Evolutionary conservation across 2,329 filamentous ascomycete species (phyloP), one percentile per base, ranked within the genome.

Genomic region (Proliferodiscus dingleyae): DNA sequence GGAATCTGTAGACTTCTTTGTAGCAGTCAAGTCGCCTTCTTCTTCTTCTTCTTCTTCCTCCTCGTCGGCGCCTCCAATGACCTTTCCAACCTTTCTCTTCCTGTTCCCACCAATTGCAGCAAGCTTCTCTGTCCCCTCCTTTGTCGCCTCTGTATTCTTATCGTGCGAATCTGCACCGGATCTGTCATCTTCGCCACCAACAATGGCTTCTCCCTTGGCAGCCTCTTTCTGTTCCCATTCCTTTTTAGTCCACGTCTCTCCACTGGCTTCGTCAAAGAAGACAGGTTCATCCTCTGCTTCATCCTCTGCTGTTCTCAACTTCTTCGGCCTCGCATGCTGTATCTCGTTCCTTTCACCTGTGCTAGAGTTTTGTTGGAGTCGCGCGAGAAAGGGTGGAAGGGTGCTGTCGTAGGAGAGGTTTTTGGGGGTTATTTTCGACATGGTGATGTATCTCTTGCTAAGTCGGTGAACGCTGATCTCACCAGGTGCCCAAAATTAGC

Each of bases 251-350:
- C 56, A 47, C 4, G 62, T 75, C 23, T 83, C 74, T 44, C 87
- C 84, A 40, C 80, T 85, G 4, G 77, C 72, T 61, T 89, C 86
- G 54, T 91, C 78, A 3, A 93, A 79, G 41, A 88, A 80, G 0
- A 88, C 73, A 0, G 87, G 87, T 40, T 74, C 83, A 63, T 91
- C 87, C 55, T 91, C 87, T 10, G 84, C 85, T 49, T 89, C 81
- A 32, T 83, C 82, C 55, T 83, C 81, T 48, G 70, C 78, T 13
- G 77, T 78, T 28, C 73, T 74, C 66, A 70, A 76, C 67, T 76
- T 47, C 52, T 60, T 59, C 65, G 39, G 72, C 22, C 64, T 54
- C 4, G 68, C n/a, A 16, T 51, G 43, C 11, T 37, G 38, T 34
- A 46, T 58, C 38, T 61, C 59, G 71, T 61, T 71, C 64, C 59